Percentiles rank a stretch among this genome's conserved stretches.
phyloP scores from a whole-genome alignment of 2,329 filamentous ascomycete species.

The Penicillium olsonii region DNA sequence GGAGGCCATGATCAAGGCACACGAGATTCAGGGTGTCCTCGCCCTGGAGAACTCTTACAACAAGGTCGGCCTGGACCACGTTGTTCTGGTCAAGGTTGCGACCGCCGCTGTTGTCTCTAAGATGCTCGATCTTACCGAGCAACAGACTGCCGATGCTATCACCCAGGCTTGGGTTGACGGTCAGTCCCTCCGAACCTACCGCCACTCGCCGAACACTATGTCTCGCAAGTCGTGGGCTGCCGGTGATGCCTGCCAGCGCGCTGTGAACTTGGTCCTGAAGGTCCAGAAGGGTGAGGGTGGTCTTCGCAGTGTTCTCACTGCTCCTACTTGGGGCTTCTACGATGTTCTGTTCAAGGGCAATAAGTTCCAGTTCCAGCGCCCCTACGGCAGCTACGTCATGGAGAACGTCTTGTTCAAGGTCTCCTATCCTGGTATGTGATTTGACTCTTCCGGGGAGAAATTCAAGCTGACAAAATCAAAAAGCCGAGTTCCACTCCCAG shows the following conservation, averaged over 20 bases:
- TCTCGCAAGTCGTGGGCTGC: constrained; percentile 99
- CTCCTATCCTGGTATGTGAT: constrained; percentile 79
- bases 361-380: constrained; percentile 92
- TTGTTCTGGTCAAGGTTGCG: constrained; percentile 96
- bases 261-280: constrained; percentile 87
- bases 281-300: constrained; percentile 89
- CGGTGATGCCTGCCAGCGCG: constrained; percentile 94
- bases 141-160: constrained; percentile 91
- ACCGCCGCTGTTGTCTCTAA: constrained; percentile 92
- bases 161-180: constrained; percentile 98
- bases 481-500: constrained; percentile 96
- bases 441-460: background rate
- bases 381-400: constrained; percentile 99
- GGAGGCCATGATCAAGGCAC: constrained; percentile 98
- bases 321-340: constrained; percentile 97
- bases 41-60: constrained; percentile 98
- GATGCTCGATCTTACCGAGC: constrained; percentile 86
- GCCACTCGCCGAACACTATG: constrained; percentile 99
- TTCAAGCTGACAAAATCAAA: constrained; percentile 10
- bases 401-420: constrained; percentile 99
- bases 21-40: constrained; percentile 97
- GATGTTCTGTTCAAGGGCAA: constrained; percentile 96
- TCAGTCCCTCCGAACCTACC: constrained; percentile 92
- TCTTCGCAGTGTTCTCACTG: constrained; percentile 87
- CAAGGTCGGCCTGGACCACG: constrained; percentile 97